phyloP scores from a whole-genome alignment of 148 eudicot genomes.

The Fagopyrum esculentum region DNA sequence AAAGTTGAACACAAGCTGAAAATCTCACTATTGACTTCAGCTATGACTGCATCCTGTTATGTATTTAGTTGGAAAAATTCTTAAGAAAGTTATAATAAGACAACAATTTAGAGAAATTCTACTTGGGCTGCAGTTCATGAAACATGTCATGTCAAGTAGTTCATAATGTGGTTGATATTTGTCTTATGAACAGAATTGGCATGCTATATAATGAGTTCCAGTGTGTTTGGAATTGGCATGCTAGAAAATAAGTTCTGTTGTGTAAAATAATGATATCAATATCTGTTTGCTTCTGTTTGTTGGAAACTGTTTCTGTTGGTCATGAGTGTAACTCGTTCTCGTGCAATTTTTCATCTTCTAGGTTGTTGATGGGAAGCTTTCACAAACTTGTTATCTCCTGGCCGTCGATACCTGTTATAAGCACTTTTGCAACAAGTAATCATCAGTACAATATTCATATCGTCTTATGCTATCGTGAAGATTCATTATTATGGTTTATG shows the following conservation, averaged over 20 bases:
- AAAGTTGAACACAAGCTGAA: conserved; percentile 1
- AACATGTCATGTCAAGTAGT: not conserved
- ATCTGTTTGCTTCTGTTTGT: not conserved
- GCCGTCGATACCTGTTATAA: conserved; percentile 96
- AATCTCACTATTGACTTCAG: not conserved
- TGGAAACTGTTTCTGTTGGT: not conserved
- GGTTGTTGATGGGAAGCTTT: conserved; percentile 99
- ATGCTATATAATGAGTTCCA: not conserved
- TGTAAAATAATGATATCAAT: not conserved
- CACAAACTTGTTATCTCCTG: conserved; percentile 97
- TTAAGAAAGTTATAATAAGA: not conserved
- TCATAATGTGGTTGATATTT: not conserved
- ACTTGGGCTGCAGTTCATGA: not conserved
- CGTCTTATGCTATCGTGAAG: not conserved
- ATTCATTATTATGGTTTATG: not conserved
- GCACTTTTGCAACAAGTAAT: conserved; percentile 64
- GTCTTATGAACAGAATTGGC: not conserved
- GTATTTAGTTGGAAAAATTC: not conserved
- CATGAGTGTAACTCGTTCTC: not conserved
- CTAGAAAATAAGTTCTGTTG: not conserved
- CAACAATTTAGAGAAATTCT: not conserved
- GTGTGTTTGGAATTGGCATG: not conserved
- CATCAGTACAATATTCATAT: conserved; percentile 7
- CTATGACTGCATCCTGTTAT: not conserved
- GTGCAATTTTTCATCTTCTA: conserved; percentile 17